A percentile compares a stretch with the other conserved stretches of the same genome.
phyloP scores from a whole-genome alignment of 176 grass and related monocot species.

The Luzula sylvatica region DNA sequence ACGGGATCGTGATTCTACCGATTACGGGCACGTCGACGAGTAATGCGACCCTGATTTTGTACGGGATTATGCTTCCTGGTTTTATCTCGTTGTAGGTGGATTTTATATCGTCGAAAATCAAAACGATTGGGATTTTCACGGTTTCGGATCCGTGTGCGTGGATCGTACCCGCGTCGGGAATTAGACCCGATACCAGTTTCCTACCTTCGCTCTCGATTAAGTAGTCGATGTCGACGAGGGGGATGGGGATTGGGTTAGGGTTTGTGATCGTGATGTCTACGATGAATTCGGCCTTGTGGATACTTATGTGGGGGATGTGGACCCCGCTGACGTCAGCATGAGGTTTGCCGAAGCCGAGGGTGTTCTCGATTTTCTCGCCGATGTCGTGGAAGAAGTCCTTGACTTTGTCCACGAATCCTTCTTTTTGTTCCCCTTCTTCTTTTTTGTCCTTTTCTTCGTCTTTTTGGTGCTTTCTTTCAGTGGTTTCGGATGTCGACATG shows the following conservation, averaged over 20 bases:
- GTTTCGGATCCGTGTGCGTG: constrained; percentile 80
- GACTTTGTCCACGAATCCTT: constrained; percentile 69
- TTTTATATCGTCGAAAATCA: constrained; percentile 76
- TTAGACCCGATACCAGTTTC: constrained; percentile 81
- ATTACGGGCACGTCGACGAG: constrained; percentile 82
- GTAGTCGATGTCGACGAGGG: constrained; percentile 93
- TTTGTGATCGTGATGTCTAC: constrained; percentile 87
- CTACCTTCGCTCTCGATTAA: constrained; percentile 87
- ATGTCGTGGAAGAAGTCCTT: constrained; percentile 98
- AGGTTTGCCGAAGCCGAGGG: constrained; percentile 88
- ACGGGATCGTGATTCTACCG: constrained; percentile 66
- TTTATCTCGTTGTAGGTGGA: constrained; percentile 77
- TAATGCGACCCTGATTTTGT: constrained; percentile 60
- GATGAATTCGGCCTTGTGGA: constrained; percentile 72
- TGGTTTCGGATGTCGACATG: constrained; percentile 26
- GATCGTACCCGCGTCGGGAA: constrained; percentile 91
- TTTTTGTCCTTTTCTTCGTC: constrained; percentile 15
- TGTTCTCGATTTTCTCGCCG: constrained; percentile 82
- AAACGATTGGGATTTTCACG: constrained; percentile 72
- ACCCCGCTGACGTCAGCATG: constrained; percentile 61
- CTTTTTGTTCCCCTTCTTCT: constrained; percentile 9
- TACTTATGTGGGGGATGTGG: constrained; percentile 73
- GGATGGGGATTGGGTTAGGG: constrained; percentile 91
- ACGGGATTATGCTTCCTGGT: constrained; percentile 88
- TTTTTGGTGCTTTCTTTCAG: constrained; percentile 28